These are phyloP conservation scores for Eucalyptus globulus DNA, from an alignment of 345 rosid species.

Conservation along the genomic window DNA sequence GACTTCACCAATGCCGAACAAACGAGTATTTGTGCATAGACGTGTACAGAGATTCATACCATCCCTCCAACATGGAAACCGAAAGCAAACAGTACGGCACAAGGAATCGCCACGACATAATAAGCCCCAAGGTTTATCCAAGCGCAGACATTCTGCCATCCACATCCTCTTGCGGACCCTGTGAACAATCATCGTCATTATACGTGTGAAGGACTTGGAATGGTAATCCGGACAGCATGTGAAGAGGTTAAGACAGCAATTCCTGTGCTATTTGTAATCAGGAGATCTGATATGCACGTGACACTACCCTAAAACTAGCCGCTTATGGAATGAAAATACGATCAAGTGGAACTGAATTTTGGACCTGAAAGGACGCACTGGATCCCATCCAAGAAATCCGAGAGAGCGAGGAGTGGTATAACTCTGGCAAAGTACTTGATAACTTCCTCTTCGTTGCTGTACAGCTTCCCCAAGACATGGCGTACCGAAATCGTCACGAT, in stretches of 20 bases:
- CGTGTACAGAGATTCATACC: background rate
- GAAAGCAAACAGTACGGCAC: slow-evolving; percentile 26
- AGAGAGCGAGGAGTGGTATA: slow-evolving; percentile 1
- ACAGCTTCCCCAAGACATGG: slow-evolving; percentile 3
- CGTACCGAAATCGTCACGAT: background rate
- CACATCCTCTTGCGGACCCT: slow-evolving; percentile 42
- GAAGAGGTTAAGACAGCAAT: background rate
- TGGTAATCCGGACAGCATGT: background rate
- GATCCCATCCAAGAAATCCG: slow-evolving; percentile 5
- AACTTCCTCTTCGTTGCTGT: slow-evolving; percentile 6
- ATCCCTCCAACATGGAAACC: slow-evolving; percentile 23
- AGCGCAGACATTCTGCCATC: slow-evolving; percentile 41
- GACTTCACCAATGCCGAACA: background rate
- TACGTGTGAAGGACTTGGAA: background rate
- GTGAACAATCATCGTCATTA: background rate
- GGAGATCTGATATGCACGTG: background rate
- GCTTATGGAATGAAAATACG: background rate
- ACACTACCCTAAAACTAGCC: background rate
- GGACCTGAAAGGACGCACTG: slow-evolving; percentile 20
- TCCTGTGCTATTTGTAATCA: background rate
- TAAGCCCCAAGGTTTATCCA: slow-evolving; percentile 12
- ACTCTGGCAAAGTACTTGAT: background rate
- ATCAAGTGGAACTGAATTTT: background rate
- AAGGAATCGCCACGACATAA: slow-evolving; percentile 36
- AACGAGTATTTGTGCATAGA: background rate